phyloP scores from a whole-genome alignment of 2,329 filamentous ascomycete genomes.

The Stemphylium vesicarium region DNA sequence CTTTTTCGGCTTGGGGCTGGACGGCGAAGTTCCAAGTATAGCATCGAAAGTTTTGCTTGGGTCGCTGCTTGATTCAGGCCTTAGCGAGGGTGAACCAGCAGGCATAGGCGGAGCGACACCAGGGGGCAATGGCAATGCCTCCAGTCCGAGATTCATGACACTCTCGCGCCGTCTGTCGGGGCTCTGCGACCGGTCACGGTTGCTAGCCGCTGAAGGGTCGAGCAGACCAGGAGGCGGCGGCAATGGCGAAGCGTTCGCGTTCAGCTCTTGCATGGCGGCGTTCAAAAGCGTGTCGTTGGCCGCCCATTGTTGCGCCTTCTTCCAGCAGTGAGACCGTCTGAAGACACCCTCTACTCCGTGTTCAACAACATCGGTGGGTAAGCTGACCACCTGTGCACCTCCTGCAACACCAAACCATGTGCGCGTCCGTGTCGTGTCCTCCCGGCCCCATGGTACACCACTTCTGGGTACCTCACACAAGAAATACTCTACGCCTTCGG shows the following conservation, averaged over 20 bases:
- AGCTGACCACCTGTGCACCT: constrained; percentile 64
- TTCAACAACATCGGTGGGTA: constrained; percentile 69
- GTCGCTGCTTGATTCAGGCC: constrained; percentile 44
- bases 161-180: constrained; percentile 50
- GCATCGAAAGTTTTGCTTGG: constrained; percentile 58
- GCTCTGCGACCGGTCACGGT: constrained; percentile 35
- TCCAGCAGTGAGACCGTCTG: constrained; percentile 73
- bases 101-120: constrained; percentile 50
- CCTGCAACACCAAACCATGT: constrained; percentile 79
- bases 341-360: constrained; percentile 73
- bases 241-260: constrained; percentile 36
- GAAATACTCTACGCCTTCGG: constrained; percentile 80
- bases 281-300: constrained; percentile 44
- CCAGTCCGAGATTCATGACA: constrained; percentile 54
- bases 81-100: constrained; percentile 26
- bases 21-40: constrained; percentile 48
- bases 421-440: constrained; percentile 61
- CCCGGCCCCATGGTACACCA: constrained; percentile 74
- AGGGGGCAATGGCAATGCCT: constrained; percentile 54
- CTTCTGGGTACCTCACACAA: constrained; percentile 77
- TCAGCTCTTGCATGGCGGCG: constrained; percentile 45
- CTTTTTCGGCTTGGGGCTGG: constrained; percentile 38
- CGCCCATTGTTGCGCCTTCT: constrained; percentile 67
- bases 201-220: constrained; percentile 24
- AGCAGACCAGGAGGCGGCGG: constrained; percentile 41